These are phyloP conservation scores for Termitomyces sp. DNA, from an alignment of 768 basidiomycete genomes.

Conservation along the genomic window DNA sequence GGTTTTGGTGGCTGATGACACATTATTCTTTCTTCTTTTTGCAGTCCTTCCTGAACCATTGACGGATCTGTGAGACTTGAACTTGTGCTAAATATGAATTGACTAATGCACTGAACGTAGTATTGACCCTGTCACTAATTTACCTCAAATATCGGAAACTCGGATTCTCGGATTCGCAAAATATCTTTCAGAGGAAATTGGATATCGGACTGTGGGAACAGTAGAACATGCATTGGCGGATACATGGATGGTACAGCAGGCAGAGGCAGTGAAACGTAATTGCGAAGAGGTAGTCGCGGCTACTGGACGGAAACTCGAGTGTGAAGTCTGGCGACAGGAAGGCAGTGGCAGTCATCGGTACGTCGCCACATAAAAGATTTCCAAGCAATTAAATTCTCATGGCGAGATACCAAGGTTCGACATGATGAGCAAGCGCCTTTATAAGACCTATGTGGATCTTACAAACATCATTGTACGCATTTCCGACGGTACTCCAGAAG, in stretches of 20 bases:
- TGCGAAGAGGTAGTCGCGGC: conserved; percentile 51
- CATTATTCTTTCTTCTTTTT: not conserved
- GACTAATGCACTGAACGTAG: conserved; percentile 16
- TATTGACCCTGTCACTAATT: conserved; percentile 43
- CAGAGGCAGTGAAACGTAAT: conserved; percentile 49
- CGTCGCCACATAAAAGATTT: conserved; percentile 19
- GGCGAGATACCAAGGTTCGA: conserved; percentile 58
- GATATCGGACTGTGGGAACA: conserved; percentile 89
- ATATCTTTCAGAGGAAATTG: conserved; percentile 78
- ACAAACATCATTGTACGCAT: conserved; percentile 86
- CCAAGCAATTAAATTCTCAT: not conserved
- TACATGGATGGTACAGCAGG: conserved; percentile 70
- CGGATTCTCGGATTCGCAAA: conserved; percentile 59
- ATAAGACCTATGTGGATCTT: conserved; percentile 85
- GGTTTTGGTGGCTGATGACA: conserved; percentile 1
- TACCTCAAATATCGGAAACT: conserved; percentile 68
- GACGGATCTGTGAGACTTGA: conserved; percentile 38
- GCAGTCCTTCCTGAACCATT: conserved; percentile 55
- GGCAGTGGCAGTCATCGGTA: conserved; percentile 87
- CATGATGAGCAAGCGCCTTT: conserved; percentile 80
- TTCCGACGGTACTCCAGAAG: conserved; percentile 64
- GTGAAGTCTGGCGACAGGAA: conserved; percentile 88
- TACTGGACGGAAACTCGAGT: conserved; percentile 61
- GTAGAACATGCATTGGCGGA: conserved; percentile 83
- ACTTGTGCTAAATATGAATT: not conserved